Base-by-base conservation (phyloP, 352 stramenopile genomes). In the Hyaloperonospora arabidopsidis region DNA sequence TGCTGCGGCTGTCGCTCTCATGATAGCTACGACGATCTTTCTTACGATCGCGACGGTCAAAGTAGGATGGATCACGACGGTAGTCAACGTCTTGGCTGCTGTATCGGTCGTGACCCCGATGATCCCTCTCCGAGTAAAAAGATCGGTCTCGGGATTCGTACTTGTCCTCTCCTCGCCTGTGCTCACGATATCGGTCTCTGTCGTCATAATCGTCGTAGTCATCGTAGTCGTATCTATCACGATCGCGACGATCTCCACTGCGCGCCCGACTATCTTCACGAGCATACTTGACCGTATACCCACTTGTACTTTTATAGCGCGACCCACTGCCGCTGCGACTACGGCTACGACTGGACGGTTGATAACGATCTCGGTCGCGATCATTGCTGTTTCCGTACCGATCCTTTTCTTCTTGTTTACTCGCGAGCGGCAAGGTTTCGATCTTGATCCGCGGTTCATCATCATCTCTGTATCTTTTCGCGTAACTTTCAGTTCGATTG, bases 21-120 rank as follows among this genome's bases (percentile, higher is more conserved):
- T 49, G 63, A 44, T 58, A 45, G 12, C 45, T 44, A 40, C 51
- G 54, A 17, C 45, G 29, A 21, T 47, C 48, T 44, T 52, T 47
- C 29, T 67, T 70, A 0, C 66, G 62, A 32, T 68, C 62, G 1
- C 62, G 66, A 43, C 62, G 66, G 21, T 71, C 58, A 18, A 66
- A 66, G 29, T 76, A 72, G 4, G 55, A 70, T 2, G 61, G 41
- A 59, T 74, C 50, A 10, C 68, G 61, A 11, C 69, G 66, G 25
- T 73, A 77, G 11, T 63, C 61, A 5, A 71, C 62, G 23, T 68
- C 65, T 48, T 45, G 67, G 59, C 14, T 67, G 39, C 21, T 59
- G 48, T 69, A 76, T 23, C 63, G 68, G 40, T 72, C 76, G 17
- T 76, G 66, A 41, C 61, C 65, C 0, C 71, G 70, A 19, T 60